Conservation (phyloP, 2,329 filamentous ascomycete genomes). For the Hymenoscyphus albidus region DNA sequence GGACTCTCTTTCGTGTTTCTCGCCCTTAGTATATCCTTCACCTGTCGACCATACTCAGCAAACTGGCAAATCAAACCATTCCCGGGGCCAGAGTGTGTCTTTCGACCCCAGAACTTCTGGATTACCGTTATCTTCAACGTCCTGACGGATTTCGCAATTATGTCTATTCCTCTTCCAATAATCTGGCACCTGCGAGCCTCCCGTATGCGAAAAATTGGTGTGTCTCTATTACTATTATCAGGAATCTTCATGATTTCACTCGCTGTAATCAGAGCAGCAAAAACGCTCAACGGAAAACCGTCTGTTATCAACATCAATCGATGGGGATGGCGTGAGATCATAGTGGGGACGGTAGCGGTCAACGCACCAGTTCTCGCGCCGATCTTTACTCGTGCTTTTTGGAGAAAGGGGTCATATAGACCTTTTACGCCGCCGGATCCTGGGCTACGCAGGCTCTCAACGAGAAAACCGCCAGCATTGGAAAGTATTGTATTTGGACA, state of each 20-base stretch:
- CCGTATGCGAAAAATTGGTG: constrained; percentile 33
- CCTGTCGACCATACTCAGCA: constrained; percentile 8
- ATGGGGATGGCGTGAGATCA: constrained; percentile 39
- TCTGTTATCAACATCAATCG: constrained; percentile 36
- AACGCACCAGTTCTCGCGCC: constrained; percentile 37
- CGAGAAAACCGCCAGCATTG: not conserved
- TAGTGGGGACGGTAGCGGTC: constrained; percentile 37
- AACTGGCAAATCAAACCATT: constrained; percentile 8
- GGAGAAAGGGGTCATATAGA: constrained; percentile 17
- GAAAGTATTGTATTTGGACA: not conserved
- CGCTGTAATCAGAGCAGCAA: constrained; percentile 23
- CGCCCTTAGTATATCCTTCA: not conserved
- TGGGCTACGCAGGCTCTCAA: not conserved
- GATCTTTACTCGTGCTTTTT: constrained; percentile 32
- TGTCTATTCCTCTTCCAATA: constrained; percentile 36
- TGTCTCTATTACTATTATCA: constrained; percentile 35
- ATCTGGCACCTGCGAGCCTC: constrained; percentile 35
- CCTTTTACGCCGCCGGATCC: constrained; percentile 5
- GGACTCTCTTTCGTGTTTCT: not conserved
- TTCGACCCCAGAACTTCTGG: constrained; percentile 7
- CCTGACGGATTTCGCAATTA: constrained; percentile 36
- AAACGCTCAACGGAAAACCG: constrained; percentile 32
- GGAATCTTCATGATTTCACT: constrained; percentile 6
- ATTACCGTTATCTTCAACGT: constrained; percentile 8
- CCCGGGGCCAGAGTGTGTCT: not conserved